phyloP scores from a whole-genome alignment of 2,329 filamentous ascomycete genomes.

The Neocucurbitaria cava region DNA sequence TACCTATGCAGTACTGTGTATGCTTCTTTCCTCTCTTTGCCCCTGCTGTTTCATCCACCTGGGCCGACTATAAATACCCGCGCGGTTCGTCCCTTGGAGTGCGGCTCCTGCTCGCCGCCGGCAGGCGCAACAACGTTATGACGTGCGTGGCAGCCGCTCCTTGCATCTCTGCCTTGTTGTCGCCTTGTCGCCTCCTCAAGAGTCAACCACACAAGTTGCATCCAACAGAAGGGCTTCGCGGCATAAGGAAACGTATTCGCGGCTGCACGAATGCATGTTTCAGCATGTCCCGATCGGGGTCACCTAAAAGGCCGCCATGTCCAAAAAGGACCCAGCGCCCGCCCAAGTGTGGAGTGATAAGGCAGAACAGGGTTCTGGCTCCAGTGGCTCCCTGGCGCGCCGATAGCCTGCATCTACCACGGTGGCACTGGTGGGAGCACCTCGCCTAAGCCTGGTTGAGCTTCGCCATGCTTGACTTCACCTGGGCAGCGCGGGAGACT shows the following conservation, averaged over 20 bases:
- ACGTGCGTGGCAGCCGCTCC: constrained; percentile 15
- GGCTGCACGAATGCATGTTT: neutral
- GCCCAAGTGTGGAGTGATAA: constrained; percentile 16
- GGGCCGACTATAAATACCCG: neutral
- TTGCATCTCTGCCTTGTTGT: no score
- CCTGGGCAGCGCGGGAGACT: neutral
- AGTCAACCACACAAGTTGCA: neutral
- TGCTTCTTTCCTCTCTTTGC: neutral
- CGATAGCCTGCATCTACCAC: neutral
- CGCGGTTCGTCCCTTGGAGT: constrained; percentile 1
- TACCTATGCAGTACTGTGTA: neutral
- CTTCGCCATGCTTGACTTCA: neutral
- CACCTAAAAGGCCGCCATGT: constrained; percentile 1
- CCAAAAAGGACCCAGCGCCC: constrained; percentile 11
- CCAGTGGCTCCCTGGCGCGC: neutral
- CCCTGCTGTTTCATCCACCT: neutral
- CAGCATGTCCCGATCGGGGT: constrained; percentile 1
- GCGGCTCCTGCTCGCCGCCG: constrained; percentile 8
- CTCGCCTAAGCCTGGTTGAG: neutral
- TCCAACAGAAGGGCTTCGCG: neutral
- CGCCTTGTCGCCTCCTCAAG: neutral
- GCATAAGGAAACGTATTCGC: no score
- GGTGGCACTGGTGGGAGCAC: no score
- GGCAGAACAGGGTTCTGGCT: constrained; percentile 10
- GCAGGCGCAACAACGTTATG: constrained; percentile 15